Base-by-base conservation (phyloP, 176 grass and related monocot species). In the Phyllostachys edulis region DNA sequence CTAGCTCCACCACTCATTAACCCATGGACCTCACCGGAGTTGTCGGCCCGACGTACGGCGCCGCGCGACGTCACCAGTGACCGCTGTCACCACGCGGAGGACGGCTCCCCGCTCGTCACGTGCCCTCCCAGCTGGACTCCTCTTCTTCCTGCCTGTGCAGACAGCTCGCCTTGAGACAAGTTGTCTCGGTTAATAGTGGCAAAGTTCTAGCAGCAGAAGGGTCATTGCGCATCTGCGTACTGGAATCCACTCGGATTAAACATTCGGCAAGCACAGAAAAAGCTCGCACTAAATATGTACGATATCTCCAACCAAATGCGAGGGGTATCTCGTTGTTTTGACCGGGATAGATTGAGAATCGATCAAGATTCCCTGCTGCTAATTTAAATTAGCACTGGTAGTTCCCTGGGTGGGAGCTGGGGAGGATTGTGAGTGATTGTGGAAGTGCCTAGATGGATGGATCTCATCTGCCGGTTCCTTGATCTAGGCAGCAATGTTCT, bases 261-360 rank as follows among this genome's bases (percentile, higher is more conserved):
- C 72, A 63, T 39, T 74, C 70, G 3, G 8, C 39, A 66, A 2
- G 79, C 52, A 51, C 61, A 50, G 50, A 18, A 74, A 84, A 65
- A 78, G 60, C n/a, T 45, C 47, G 20, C 76, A 63, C 75, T n/a
- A 61, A 37, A 37, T 27, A 51, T 46, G 44, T 0, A 18, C 44
- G 5, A 66, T 66, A 61, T 36, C 66, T 39, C 29, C 67, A 34
- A 11, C 34, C 67, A 70, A 41, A 62, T 41, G 82, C 9, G 44
- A 65, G 44, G 44, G 78, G 82, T 78, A 81, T 85, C 68, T 80
- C 10, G 27, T 63, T 42, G 14, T 73, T 69, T 80, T 89, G 69
- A 63, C 61, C 17, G 51, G 5, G 52, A 9, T n/a, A 12, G 76
- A 67, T 62, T 9, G 50, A 27, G 50, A 15, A 12, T 12, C 1